Percentiles rank a stretch among this genome's conserved stretches.
Conservation (phyloP, 75 land plant species). For the Cryptomeria japonica region DNA sequence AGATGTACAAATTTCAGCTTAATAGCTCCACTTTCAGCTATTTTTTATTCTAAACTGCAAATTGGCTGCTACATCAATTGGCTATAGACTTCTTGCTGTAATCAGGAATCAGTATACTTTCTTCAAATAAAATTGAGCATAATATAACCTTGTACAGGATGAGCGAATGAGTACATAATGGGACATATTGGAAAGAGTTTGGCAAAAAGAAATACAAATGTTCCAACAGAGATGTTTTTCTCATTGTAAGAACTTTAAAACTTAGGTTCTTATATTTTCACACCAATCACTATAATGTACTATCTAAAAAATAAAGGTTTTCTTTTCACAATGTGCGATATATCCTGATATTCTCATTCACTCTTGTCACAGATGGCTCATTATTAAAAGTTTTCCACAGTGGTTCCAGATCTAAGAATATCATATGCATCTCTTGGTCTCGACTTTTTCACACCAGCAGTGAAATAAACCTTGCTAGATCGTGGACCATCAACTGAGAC, state of each 20-base stretch:
- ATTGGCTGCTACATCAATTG: neutral
- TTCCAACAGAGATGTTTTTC: neutral
- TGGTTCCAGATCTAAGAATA: constrained; percentile 66
- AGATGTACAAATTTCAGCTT: neutral
- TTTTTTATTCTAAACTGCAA: neutral
- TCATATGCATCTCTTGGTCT: constrained; percentile 79
- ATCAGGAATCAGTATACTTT: neutral
- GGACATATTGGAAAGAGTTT: neutral
- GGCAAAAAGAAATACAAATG: neutral
- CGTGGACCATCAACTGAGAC: constrained; percentile 48
- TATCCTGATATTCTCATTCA: neutral
- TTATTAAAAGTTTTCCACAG: constrained; percentile 65
- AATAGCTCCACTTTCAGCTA: neutral
- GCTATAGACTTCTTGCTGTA: neutral
- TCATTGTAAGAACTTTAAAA: neutral
- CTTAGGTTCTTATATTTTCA: neutral
- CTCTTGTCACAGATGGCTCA: neutral
- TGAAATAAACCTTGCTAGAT: constrained; percentile 56
- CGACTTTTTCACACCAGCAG: constrained; percentile 75
- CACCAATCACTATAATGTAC: neutral
- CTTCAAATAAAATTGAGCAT: neutral
- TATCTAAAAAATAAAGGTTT: neutral
- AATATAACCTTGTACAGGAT: neutral
- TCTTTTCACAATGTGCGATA: neutral
- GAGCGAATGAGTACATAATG: neutral